Conservation (phyloP, 1,284 basidiomycete species). For the Microstroma glucosiphilum region DNA sequence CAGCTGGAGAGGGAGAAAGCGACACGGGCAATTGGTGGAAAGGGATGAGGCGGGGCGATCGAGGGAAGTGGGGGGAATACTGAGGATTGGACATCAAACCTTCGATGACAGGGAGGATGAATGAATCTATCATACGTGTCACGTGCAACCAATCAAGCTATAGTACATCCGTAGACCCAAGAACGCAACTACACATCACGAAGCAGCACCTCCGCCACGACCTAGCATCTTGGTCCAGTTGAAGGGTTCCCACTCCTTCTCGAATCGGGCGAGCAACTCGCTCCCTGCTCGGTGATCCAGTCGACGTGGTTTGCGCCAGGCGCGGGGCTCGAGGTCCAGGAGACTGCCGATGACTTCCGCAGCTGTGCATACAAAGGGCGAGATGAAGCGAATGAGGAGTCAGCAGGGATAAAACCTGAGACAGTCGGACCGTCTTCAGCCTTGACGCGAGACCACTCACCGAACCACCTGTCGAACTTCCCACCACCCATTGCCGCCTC, state of each 20-base stretch:
- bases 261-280: constrained; percentile 42
- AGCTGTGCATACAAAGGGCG: no score
- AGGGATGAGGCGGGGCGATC: background rate
- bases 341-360: constrained; percentile 89
- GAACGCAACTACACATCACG: background rate
- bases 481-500: constrained; percentile 13
- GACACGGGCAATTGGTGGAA: background rate
- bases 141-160: background rate
- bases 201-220: background rate
- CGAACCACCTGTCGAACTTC: constrained; percentile 58
- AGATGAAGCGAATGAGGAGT: no score
- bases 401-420: no score
- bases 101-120: background rate
- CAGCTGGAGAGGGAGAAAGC: background rate
- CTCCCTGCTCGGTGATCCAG: constrained; percentile 57
- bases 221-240: constrained; percentile 52
- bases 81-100: background rate
- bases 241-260: constrained; percentile 57
- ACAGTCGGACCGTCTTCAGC: no score
- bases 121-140: background rate
- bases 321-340: constrained; percentile 76
- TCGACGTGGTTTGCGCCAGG: constrained; percentile 72
- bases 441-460: no score
- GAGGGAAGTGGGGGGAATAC: background rate
- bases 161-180: background rate